Percentiles rank a stretch among this genome's conserved stretches.
Evolutionary conservation across 208 protist species (phyloP).

Genomic region (Spongospora subterranea): DNA sequence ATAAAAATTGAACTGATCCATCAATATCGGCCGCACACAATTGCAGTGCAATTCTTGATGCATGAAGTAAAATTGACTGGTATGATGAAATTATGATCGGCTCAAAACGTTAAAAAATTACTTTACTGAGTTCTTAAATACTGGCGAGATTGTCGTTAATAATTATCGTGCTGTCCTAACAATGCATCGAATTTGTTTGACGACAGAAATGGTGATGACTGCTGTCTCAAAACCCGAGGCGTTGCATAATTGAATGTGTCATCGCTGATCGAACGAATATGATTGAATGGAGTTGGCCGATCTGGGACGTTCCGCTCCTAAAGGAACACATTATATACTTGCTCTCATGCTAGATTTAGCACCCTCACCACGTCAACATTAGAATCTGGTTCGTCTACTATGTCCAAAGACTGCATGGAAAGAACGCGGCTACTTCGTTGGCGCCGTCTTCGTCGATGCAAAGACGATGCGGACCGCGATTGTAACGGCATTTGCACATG

Average conservation of each 20-base stretch:
- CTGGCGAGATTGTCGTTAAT: no score
- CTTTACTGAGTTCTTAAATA: no score
- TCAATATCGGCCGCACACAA: no score
- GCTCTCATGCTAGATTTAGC: background rate
- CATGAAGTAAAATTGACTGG: no score
- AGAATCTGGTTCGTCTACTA: background rate
- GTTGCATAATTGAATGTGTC: background rate
- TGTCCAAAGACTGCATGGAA: background rate
- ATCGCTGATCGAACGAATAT: no score
- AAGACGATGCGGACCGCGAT: background rate
- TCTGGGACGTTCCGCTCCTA: background rate
- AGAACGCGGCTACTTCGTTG: background rate
- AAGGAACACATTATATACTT: background rate
- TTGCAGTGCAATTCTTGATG: no score
- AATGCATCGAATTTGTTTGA: background rate
- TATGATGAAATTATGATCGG: no score
- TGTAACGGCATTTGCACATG: background rate
- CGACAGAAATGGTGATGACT: background rate
- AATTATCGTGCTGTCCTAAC: background rate
- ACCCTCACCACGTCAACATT: background rate
- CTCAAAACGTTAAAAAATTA: no score
- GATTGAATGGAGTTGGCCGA: no score
- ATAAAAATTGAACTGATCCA: no score
- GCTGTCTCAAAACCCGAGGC: background rate
- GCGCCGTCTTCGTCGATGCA: background rate